phyloP scores from a whole-genome alignment of 2,329 filamentous ascomycete genomes.

The Plectosphaerella sp. region DNA sequence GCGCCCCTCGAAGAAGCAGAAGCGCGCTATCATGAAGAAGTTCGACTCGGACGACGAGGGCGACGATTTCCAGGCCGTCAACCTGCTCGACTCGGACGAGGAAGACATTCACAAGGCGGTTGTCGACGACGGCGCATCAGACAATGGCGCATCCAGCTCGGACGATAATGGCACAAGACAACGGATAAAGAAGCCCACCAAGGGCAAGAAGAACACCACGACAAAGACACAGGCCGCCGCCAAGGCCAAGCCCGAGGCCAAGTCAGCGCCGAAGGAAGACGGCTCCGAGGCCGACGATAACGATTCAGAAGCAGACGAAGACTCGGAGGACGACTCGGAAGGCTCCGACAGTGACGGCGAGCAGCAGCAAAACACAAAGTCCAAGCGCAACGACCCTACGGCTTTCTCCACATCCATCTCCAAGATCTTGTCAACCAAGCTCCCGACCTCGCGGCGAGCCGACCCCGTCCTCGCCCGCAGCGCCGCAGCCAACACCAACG shows the following conservation, averaged over 20 bases:
- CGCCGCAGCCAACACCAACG: constrained; percentile 66
- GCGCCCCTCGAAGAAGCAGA: constrained; percentile 45
- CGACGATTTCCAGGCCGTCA: constrained; percentile 43
- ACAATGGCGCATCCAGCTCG: constrained; percentile 28
- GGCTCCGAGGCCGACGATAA: constrained; percentile 20
- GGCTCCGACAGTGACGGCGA: constrained; percentile 25
- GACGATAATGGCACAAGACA: constrained; percentile 24
- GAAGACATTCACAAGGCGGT: constrained; percentile 50
- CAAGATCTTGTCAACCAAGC: constrained; percentile 87
- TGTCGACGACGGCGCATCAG: constrained; percentile 44
- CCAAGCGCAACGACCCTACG: constrained; percentile 86
- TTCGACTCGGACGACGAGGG: constrained; percentile 45
- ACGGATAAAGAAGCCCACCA: constrained; percentile 22
- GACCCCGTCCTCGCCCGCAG: constrained; percentile 92
- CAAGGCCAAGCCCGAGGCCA: background rate
- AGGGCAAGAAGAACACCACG: constrained; percentile 12
- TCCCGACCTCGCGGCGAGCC: constrained; percentile 72
- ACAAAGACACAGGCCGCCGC: constrained; percentile 12
- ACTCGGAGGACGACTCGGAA: constrained; percentile 25
- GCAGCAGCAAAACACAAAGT: constrained; percentile 41
- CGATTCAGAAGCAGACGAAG: constrained; percentile 27
- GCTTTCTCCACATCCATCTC: constrained; percentile 91
- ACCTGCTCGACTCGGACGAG: constrained; percentile 52
- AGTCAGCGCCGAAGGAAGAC: constrained; percentile 6
- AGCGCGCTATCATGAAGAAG: constrained; percentile 42